These are phyloP conservation scores for Pseudoturritis turrita DNA, from an alignment of 345 rosid genomes.

Conservation along the genomic window DNA sequence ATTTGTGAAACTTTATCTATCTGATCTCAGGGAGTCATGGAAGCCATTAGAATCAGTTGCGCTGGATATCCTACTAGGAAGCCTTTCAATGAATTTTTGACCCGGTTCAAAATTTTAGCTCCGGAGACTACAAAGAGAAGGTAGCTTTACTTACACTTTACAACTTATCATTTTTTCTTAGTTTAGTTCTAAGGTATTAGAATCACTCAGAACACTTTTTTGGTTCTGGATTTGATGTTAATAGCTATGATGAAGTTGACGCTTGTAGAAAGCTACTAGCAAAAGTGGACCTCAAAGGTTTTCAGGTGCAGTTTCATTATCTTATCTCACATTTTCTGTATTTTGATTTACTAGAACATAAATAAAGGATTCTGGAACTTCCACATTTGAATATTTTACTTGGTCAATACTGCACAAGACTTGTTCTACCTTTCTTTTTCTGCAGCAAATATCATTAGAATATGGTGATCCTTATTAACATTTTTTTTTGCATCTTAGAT, in stretches of 20 bases:
- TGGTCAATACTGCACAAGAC: not conserved
- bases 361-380: not conserved
- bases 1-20: conserved; percentile 8
- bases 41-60: conserved; percentile 97
- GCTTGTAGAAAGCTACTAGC: conserved; percentile 82
- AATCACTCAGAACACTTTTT: not conserved
- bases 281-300: conserved; percentile 74
- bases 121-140: conserved; percentile 56
- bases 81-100: conserved; percentile 64
- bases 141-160: conserved; percentile 33
- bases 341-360: conserved; percentile 2
- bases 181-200: not conserved
- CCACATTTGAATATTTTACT: not conserved
- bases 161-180: conserved; percentile 8
- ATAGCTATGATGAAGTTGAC: conserved; percentile 64
- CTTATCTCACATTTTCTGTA: not conserved
- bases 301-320: conserved; percentile 53
- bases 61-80: conserved; percentile 97
- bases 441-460: not conserved
- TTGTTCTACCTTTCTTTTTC: not conserved
- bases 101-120: conserved; percentile 69
- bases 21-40: conserved; percentile 86
- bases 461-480: not conserved
- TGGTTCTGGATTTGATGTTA: conserved; percentile 9
- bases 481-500: conserved; percentile 45